Base-by-base conservation (phyloP, 2,329 filamentous ascomycete genomes). In the Fusarium mangiferae region DNA sequence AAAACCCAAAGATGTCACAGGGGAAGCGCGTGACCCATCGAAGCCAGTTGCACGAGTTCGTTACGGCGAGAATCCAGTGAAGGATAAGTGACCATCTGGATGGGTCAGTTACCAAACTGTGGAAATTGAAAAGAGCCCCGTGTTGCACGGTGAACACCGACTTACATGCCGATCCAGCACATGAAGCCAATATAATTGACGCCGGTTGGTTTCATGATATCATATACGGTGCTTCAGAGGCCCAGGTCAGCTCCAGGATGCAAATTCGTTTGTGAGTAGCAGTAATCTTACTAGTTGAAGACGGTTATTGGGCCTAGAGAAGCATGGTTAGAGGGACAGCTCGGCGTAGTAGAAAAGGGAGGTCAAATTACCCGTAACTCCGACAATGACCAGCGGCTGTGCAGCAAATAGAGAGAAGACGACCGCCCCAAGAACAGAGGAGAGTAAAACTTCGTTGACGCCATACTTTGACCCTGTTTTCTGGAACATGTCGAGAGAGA, bases 1-100 rank as follows among this genome's bases (percentile, higher is more conserved):
- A 97, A 84, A 97, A 97, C 57, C 94, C 95, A 75, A 98, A 97
- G 78, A 96, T 96, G 81, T 98, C 95, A 83, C 95, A 97, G 30
- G 94, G 94, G 80, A 98, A 98, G 20, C 94, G 89, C 2, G 95
- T 98, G 28, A 98, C 94, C 82, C 95, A 97, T 78, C 91, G 92
- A n/a, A 98, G 86, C 78, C 89, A 93, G 82, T 97, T 96, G 85
- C 95, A 97, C 4, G 94, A 91, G 81, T 98, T 98, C 17, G 93
- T 94, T 63, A 94, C 86, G 55, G 94, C 94, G 26, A 97, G 88
- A 46, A 94, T 85, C 92, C 93, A 95, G 83, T 97, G 94, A 83
- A 97, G 91, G 30, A 95, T 85, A 26, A 97, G 84, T 2, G 94
- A 92, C 94, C 94, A 98, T 73, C 91, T 93, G 7, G 28, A 54